Conservation (phyloP, 805 yeast species). For the Alloascoidea africana region DNA sequence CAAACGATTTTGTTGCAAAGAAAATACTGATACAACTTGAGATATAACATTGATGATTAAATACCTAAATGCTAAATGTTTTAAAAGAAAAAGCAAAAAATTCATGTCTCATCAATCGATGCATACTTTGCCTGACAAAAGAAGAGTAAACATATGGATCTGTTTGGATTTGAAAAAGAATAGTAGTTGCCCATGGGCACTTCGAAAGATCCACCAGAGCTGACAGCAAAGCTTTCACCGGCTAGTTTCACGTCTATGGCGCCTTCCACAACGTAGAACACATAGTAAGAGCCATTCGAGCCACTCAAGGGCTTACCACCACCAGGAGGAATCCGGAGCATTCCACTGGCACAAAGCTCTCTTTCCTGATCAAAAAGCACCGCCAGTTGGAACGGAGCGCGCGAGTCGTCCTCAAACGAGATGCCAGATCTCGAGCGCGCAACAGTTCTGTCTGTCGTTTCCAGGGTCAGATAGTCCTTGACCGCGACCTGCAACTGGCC, state of each 20-base stretch:
- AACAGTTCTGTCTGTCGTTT: constrained; percentile 27
- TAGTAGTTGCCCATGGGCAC: constrained; percentile 60
- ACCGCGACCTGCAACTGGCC: constrained; percentile 18
- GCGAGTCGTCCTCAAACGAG: constrained; percentile 21
- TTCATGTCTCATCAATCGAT: constrained; percentile 1
- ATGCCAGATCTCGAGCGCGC: constrained; percentile 43
- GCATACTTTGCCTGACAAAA: constrained; percentile 2
- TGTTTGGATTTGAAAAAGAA: constrained; percentile 4
- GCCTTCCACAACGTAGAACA: constrained; percentile 58
- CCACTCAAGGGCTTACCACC: constrained; percentile 39
- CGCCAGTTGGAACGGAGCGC: constrained; percentile 44
- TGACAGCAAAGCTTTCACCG: constrained; percentile 37
- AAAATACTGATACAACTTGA: no score
- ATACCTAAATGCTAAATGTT: no score
- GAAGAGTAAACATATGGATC: background rate
- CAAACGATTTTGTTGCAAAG: no score
- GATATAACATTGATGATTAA: no score
- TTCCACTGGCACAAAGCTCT: constrained; percentile 56
- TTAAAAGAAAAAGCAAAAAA: no score
- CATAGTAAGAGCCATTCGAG: constrained; percentile 47
- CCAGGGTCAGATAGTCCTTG: constrained; percentile 31
- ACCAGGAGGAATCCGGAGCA: constrained; percentile 43
- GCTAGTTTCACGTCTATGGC: constrained; percentile 44
- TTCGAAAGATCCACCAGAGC: constrained; percentile 56
- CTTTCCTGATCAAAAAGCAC: constrained; percentile 47